Conservation (phyloP, 2,329 filamentous ascomycete genomes). For the Apiospora malaysiana region DNA sequence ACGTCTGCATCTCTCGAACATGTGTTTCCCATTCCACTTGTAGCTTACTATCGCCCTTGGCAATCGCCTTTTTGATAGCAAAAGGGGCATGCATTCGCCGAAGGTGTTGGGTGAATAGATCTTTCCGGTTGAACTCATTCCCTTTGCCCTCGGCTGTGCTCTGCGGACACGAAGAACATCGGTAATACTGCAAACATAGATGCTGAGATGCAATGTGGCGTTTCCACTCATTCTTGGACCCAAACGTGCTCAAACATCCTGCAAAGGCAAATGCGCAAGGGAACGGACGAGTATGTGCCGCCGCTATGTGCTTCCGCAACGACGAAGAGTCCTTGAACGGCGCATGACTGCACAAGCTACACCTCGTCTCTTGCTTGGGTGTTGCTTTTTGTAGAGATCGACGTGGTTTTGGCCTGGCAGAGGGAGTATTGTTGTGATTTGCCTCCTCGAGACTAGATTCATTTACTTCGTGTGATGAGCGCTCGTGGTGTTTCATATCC, state of each 20-base stretch:
- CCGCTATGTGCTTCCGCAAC: conserved; percentile 69
- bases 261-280: conserved; percentile 86
- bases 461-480: conserved; percentile 46
- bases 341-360: conserved; percentile 65
- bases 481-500: conserved; percentile 47
- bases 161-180: conserved; percentile 65
- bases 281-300: conserved; percentile 75
- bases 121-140: conserved; percentile 87
- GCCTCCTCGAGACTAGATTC: conserved; percentile 50
- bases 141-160: conserved; percentile 50
- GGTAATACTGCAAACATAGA: conserved; percentile 71
- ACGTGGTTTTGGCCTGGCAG: conserved; percentile 49
- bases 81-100: conserved; percentile 89
- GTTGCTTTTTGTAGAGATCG: conserved; percentile 54
- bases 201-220: conserved; percentile 92
- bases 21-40: conserved; percentile 68
- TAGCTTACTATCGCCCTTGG: conserved; percentile 63
- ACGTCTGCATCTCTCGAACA: conserved; percentile 72
- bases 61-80: conserved; percentile 62
- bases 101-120: conserved; percentile 93
- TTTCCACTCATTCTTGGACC: conserved; percentile 98
- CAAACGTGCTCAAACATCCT: conserved; percentile 82
- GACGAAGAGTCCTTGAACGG: conserved; percentile 73
- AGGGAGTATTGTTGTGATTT: conserved; percentile 41
- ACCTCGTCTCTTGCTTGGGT: conserved; percentile 65